Conservation (phyloP, 2,329 filamentous ascomycete species). For the Rutstroemia sp. region DNA sequence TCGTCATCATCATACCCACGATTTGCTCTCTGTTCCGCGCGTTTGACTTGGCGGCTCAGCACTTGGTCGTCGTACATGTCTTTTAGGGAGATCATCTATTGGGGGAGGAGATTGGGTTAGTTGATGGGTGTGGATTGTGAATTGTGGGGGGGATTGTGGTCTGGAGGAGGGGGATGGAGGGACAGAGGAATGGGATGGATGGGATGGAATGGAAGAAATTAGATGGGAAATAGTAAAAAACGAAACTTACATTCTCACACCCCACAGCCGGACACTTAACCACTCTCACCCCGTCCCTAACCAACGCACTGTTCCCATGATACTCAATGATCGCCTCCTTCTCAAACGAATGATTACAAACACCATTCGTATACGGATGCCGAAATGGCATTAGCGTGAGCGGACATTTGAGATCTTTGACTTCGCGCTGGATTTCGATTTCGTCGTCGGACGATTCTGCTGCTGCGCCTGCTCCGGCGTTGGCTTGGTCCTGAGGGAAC, state of each 20-base stretch:
- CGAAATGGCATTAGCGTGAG: slow-evolving; percentile 57
- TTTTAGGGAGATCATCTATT: slow-evolving; percentile 39
- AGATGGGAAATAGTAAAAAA: not conserved
- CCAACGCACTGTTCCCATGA: slow-evolving; percentile 9
- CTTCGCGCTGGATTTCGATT: slow-evolving; percentile 56
- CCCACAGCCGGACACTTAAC: slow-evolving; percentile 58
- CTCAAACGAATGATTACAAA: slow-evolving; percentile 69
- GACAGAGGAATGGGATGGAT: not conserved
- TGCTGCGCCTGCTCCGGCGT: not conserved
- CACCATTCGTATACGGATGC: slow-evolving; percentile 58
- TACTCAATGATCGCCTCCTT: slow-evolving; percentile 53
- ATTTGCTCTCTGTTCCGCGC: slow-evolving; percentile 38
- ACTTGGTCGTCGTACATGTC: slow-evolving; percentile 52
- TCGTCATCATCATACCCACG: slow-evolving; percentile 37
- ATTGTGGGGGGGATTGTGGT: too few relatives aligned
- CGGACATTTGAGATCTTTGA: slow-evolving; percentile 61
- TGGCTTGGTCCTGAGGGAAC: slow-evolving; percentile 39
- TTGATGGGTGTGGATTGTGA: too few relatives aligned
- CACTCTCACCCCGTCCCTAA: slow-evolving; percentile 3
- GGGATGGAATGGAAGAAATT: not conserved
- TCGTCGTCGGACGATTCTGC: slow-evolving; percentile 52
- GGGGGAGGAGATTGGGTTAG: too few relatives aligned
- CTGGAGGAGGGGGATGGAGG: too few relatives aligned
- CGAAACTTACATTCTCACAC: slow-evolving; percentile 45
- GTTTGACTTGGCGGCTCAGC: slow-evolving; percentile 50